Evolutionary conservation across 306 rosid genomes (phyloP).

Genomic region (Styphnolobium japonicum): DNA sequence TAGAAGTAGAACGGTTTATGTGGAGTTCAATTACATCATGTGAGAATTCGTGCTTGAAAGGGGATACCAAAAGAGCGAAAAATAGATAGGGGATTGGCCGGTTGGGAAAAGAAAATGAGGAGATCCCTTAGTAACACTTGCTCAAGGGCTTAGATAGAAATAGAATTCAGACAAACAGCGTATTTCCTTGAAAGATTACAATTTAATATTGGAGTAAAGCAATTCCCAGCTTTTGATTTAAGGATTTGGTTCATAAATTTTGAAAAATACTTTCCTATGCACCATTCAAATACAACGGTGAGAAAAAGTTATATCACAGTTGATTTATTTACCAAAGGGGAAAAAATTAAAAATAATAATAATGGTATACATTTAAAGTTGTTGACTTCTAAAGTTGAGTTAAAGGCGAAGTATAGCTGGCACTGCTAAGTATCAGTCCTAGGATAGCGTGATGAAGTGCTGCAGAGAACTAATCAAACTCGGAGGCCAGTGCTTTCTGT

Average conservation of each 20-base stretch:
- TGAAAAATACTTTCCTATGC: not conserved
- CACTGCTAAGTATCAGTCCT: conserved; percentile 15
- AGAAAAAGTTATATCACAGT: not conserved
- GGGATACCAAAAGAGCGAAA: too few relatives aligned
- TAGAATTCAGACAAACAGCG: not conserved
- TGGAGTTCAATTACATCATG: too few relatives aligned
- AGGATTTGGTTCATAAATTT: not conserved
- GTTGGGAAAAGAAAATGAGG: not conserved
- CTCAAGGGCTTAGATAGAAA: not conserved
- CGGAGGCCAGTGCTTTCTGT: conserved; percentile 91
- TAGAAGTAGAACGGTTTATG: too few relatives aligned
- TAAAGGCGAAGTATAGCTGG: not conserved
- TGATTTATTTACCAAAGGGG: conserved; percentile 6
- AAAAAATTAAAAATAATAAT: not conserved
- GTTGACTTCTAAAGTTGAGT: not conserved
- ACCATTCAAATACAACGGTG: not conserved
- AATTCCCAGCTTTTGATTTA: not conserved
- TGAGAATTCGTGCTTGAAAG: too few relatives aligned
- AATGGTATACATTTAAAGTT: conserved; percentile 17
- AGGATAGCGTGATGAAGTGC: conserved; percentile 76
- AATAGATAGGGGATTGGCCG: too few relatives aligned
- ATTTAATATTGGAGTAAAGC: not conserved
- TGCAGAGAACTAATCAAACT: conserved; percentile 73
- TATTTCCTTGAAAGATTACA: not conserved
- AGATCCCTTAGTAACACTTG: not conserved